Conservation (phyloP, 2,329 filamentous ascomycete species). For the Metarhizium humberi region DNA sequence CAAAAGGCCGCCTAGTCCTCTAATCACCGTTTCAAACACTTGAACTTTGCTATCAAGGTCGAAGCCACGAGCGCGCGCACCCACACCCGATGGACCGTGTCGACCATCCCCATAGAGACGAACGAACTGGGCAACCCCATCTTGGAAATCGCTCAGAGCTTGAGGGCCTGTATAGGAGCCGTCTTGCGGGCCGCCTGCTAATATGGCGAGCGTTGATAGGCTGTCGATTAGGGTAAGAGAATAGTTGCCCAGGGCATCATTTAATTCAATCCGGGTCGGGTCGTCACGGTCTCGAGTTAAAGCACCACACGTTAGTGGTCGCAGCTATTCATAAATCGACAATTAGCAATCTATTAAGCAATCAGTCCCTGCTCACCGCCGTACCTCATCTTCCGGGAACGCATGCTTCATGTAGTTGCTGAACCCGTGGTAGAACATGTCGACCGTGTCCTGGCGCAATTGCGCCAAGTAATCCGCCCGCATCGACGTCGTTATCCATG, state of each 20-base stretch:
- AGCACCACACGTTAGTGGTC: conserved; percentile 75
- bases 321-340: conserved; percentile 44
- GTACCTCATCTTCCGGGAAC: conserved; percentile 86
- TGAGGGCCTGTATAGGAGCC: conserved; percentile 26
- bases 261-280: conserved; percentile 73
- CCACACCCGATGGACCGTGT: conserved; percentile 56
- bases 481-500: conserved; percentile 42
- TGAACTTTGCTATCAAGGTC: conserved; percentile 97
- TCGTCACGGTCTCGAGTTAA: conserved; percentile 76
- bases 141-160: conserved; percentile 67
- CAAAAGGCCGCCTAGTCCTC: conserved; percentile 80
- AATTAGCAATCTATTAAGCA: background rate
- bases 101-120: conserved; percentile 81
- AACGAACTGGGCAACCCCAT: conserved; percentile 67
- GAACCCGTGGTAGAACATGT: conserved; percentile 96
- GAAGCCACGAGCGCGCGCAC: conserved; percentile 69
- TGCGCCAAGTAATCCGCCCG: conserved; percentile 43
- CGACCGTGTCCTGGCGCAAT: conserved; percentile 50
- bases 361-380: background rate
- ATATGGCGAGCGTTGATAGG: conserved; percentile 83
- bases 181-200: conserved; percentile 60
- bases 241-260: conserved; percentile 95
- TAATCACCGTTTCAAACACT: conserved; percentile 95
- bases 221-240: conserved; percentile 93
- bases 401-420: conserved; percentile 90